Evolutionary conservation across 352 stramenopile genomes (phyloP).

Genomic region (Phytophthora sp.): DNA sequence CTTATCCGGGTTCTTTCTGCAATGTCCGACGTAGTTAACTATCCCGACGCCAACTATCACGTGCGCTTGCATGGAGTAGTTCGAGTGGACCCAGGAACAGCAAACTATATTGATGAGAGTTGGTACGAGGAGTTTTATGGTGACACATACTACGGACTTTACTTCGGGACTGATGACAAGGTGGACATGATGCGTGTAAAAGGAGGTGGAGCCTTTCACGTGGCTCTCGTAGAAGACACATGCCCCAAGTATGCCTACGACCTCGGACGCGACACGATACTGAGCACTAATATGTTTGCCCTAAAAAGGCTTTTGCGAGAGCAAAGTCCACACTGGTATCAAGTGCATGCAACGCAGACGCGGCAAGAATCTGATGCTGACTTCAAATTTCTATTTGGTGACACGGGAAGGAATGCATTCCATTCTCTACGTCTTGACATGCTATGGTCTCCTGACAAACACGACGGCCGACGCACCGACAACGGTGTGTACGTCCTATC

Average conservation of each 20-base stretch:
- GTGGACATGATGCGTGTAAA: constrained; percentile 35
- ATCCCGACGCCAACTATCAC: constrained; percentile 27
- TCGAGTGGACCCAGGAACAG: constrained; percentile 9
- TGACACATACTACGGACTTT: constrained; percentile 23
- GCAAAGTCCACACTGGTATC: constrained; percentile 23
- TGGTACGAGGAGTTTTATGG: constrained; percentile 38
- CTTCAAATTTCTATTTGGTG: constrained; percentile 32
- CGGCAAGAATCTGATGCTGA: constrained; percentile 19
- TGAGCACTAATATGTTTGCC: constrained; percentile 37
- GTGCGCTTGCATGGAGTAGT: constrained; percentile 16
- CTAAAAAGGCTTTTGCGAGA: constrained; percentile 29
- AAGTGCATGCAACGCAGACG: constrained; percentile 33
- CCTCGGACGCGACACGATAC: constrained; percentile 16
- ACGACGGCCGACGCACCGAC: constrained; percentile 1
- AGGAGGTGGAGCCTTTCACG: constrained; percentile 22
- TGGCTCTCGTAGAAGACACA: constrained; percentile 31
- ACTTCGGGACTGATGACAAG: constrained; percentile 20
- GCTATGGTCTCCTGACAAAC: not conserved
- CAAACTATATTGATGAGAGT: constrained; percentile 18
- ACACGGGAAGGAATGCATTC: constrained; percentile 8
- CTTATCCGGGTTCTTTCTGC: constrained; percentile 18
- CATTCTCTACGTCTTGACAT: constrained; percentile 11
- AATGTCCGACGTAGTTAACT: constrained; percentile 25
- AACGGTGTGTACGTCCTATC: constrained; percentile 6
- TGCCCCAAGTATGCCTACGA: constrained; percentile 35